Base-by-base conservation (phyloP, 2,329 filamentous ascomycete species). In the Aureobasidium uvarum region DNA sequence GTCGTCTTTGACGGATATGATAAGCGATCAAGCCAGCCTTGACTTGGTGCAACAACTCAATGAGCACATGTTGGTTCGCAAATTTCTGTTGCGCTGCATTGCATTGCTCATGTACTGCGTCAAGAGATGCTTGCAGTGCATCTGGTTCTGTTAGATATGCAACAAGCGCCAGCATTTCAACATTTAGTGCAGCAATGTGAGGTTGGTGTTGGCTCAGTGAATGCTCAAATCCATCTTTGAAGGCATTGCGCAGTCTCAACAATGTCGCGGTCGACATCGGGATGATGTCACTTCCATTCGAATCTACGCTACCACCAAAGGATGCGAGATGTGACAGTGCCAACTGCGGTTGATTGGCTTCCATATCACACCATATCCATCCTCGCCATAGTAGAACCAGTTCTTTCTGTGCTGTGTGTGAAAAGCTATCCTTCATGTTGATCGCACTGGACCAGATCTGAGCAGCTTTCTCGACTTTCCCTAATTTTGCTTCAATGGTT, bases 371-470 rank as follows among this genome's bases (percentile, higher is more conserved):
- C 87, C 89, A 92, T 0, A 87, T 80, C 84, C 87, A 90, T 2
- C 83, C 82, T 63, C 83, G 82, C 81, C 84, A 85, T 1, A 91
- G 74, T 1, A 81, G 69, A 11, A 81, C 74, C 8, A 65, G 66
- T 74, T 80, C 76, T 36, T 73, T 70, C 60, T 72, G 74, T 25
- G 77, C 73, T 6, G 69, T 65, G 23, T 75, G 70, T 5, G 74
- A 67, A 25, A 82, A 77, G 2, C 72, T 76, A n/a, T 73, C 72
- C 63, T 77, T 81, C 81, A 87, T 85, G 2, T 79, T 79, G n/a
- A 91, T 79, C 1, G 91, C 88, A 1, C 89, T 88, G 1, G 81
- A 74, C 71, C 94, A 84, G 0, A 95, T 86, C 60, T 85, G 86
- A 25, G 81, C 78, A 5, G 89, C 87, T 54, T 85, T 79, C 0